Percentiles rank a stretch among this genome's conserved stretches.
These are phyloP conservation scores for Plasmodium berghei DNA, from an alignment of 169 alveolate genomes.

Conservation along the genomic window DNA sequence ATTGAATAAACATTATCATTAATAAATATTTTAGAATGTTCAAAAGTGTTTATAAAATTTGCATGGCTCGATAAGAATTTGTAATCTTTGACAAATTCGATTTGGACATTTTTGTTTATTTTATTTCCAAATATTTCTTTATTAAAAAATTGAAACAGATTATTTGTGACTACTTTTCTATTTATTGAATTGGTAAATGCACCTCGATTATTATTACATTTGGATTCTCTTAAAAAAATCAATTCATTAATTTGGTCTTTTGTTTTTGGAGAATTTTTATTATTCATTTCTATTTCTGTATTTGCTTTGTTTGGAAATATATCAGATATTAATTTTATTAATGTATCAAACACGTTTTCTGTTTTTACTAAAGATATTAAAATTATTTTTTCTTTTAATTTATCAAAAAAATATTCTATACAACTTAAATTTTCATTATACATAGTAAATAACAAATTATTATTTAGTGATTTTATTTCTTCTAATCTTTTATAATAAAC, in stretches of 20 bases:
- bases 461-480: slow-evolving; percentile 31
- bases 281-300: not conserved
- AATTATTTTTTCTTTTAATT: slow-evolving; percentile 65
- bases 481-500: slow-evolving; percentile 57
- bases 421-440: slow-evolving; percentile 69
- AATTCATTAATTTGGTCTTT: slow-evolving; percentile 21
- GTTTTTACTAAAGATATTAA: slow-evolving; percentile 38
- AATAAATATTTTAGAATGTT: slow-evolving; percentile 47
- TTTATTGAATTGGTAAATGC: slow-evolving; percentile 21
- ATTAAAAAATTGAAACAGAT: slow-evolving; percentile 60
- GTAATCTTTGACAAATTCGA: slow-evolving; percentile 61
- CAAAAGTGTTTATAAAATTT: slow-evolving; percentile 61
- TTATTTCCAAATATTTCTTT: slow-evolving; percentile 62
- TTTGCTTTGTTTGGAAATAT: slow-evolving; percentile 44
- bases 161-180: slow-evolving; percentile 38
- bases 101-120: slow-evolving; percentile 25
- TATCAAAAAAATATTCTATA: slow-evolving; percentile 72
- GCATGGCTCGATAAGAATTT: slow-evolving; percentile 38
- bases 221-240: slow-evolving; percentile 27
- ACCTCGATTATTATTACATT: not conserved
- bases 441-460: slow-evolving; percentile 60
- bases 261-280: not conserved
- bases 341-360: slow-evolving; percentile 37
- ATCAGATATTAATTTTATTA: slow-evolving; percentile 41
- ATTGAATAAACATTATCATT: slow-evolving; percentile 56